Percentiles rank a stretch among this genome's conserved stretches.
Evolutionary conservation across 192 early-diverging fungal genomes (phyloP).

Genomic region (Backusella liffmaniae): DNA sequence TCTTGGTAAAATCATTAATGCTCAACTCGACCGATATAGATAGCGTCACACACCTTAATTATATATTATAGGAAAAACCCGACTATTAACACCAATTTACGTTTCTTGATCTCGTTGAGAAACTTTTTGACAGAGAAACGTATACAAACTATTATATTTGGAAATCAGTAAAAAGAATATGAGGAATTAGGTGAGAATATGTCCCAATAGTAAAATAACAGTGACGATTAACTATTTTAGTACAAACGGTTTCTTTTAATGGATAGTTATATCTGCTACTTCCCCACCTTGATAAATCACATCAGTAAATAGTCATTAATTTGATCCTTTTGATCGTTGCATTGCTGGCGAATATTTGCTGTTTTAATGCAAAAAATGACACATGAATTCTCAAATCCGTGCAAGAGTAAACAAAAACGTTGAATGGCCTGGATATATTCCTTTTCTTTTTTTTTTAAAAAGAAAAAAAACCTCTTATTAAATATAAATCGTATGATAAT

Average conservation of each 20-base stretch:
- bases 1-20: not conserved
- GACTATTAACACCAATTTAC: not conserved
- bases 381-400: not conserved
- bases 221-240: not conserved
- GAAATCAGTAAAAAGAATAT: not conserved
- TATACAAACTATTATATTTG: not conserved
- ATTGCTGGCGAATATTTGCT: not conserved
- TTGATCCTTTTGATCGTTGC: not conserved
- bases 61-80: not conserved
- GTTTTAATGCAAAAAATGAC: not conserved
- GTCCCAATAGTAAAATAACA: not conserved
- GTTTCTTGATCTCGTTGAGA: not conserved
- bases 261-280: not conserved
- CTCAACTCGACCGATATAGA: not conserved
- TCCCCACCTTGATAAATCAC: not conserved
- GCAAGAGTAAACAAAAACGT: not conserved
- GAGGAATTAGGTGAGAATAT: not conserved
- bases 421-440: not conserved
- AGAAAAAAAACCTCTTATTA: not conserved
- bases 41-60: not conserved
- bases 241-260: not conserved
- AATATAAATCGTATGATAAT: not conserved
- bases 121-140: conserved; percentile 1
- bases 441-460: no score
- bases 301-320: not conserved